Evolutionary conservation across 163 green algal genomes (phyloP).

Genomic region (Scenedesmus sp.): DNA sequence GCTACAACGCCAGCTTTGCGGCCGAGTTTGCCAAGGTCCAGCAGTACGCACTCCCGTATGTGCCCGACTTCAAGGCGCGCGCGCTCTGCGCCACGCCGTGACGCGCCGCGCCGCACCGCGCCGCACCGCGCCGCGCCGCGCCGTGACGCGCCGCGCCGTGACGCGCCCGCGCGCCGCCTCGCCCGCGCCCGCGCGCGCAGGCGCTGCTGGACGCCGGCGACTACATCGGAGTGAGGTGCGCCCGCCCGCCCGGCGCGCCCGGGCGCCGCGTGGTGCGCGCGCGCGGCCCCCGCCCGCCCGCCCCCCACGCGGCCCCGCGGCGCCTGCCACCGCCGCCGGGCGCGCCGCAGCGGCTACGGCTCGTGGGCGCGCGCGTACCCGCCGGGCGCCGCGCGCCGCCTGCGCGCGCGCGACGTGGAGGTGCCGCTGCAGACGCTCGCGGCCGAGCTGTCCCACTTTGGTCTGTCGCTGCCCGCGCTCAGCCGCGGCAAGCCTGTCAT

Average conservation of each 20-base stretch:
- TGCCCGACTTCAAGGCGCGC: slow-evolving; percentile 28
- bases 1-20: slow-evolving; percentile 38
- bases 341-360: slow-evolving; percentile 34
- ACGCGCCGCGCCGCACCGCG: too few relatives aligned
- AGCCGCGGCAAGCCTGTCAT: slow-evolving; percentile 22
- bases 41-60: slow-evolving; percentile 31
- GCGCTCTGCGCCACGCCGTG: too few relatives aligned
- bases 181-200: slow-evolving; percentile 6
- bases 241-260: too few relatives aligned
- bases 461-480: slow-evolving; percentile 30
- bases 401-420: slow-evolving; percentile 26
- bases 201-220: slow-evolving; percentile 17
- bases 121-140: too few relatives aligned
- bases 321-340: too few relatives aligned
- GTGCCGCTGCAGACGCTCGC: slow-evolving; percentile 37
- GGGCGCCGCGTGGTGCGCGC: too few relatives aligned
- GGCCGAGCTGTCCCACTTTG: slow-evolving; percentile 28
- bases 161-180: too few relatives aligned
- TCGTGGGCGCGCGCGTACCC: slow-evolving; percentile 18
- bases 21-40: slow-evolving; percentile 30
- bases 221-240: slow-evolving; percentile 28
- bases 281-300: too few relatives aligned
- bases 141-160: too few relatives aligned
- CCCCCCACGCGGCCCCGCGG: too few relatives aligned
- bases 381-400: background rate